phyloP scores from a whole-genome alignment of 1,139 yeast genomes.

The Saccharomyces pastorianus region DNA sequence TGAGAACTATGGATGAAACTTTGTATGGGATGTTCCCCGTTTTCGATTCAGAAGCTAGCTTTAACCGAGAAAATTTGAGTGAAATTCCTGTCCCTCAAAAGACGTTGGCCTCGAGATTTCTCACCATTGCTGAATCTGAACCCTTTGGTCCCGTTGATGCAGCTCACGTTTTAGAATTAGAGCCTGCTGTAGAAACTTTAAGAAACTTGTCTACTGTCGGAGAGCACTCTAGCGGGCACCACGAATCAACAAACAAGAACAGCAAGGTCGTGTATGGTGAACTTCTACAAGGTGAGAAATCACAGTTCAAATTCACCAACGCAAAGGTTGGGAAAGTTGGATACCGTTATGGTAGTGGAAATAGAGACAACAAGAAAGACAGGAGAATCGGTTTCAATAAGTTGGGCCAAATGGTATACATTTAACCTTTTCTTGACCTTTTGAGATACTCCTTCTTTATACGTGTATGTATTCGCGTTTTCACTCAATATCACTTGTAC shows the following conservation, averaged over 20 bases:
- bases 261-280: conserved; percentile 28
- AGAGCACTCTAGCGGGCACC: conserved; percentile 36
- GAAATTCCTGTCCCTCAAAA: conserved; percentile 90
- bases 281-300: conserved; percentile 45
- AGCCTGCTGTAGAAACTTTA: conserved; percentile 75
- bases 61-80: conserved; percentile 62
- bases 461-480: neutral
- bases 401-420: conserved; percentile 53
- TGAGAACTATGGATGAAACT: conserved; percentile 47
- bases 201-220: conserved; percentile 54
- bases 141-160: conserved; percentile 98
- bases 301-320: conserved; percentile 63
- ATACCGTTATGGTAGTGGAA: conserved; percentile 81
- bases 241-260: conserved; percentile 12
- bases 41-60: conserved; percentile 36
- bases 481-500: neutral
- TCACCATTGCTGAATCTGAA: conserved; percentile 87
- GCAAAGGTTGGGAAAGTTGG: conserved; percentile 82
- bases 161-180: conserved; percentile 72
- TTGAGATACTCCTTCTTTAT: neutral
- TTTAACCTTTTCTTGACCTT: conserved; percentile 13
- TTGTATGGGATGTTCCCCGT: conserved; percentile 81
- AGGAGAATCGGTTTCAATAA: conserved; percentile 71
- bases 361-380: conserved; percentile 82
- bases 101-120: conserved; percentile 73